Evolutionary conservation across 164 flowering plant species (phyloP).

Genomic region (Nelumbo lutea): DNA sequence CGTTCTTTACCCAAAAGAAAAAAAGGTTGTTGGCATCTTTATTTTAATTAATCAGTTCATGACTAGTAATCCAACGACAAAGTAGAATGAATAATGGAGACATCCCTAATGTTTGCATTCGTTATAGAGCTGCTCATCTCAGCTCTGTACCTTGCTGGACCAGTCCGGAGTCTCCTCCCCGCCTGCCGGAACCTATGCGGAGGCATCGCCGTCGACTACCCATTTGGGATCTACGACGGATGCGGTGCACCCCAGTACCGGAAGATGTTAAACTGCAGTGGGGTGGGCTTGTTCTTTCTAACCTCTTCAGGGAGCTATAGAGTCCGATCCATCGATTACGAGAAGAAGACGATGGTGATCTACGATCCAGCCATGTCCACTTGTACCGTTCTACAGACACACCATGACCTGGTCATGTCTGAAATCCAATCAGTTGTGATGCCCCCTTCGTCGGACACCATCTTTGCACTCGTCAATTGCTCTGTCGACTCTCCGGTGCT

Average conservation of each 20-base stretch:
- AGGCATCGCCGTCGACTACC: conserved; percentile 55
- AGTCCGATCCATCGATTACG: conserved; percentile 70
- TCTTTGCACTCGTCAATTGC: conserved; percentile 77
- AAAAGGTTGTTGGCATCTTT: too few species aligned
- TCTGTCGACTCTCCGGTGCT: conserved; percentile 84
- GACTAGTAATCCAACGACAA: too few species aligned
- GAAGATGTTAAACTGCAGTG: conserved; percentile 60
- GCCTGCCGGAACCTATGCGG: conserved; percentile 60
- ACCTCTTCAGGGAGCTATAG: conserved; percentile 82
- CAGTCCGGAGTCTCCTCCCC: conserved; percentile 9
- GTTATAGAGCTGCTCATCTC: neutral
- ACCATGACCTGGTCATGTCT: conserved; percentile 60
- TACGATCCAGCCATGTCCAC: conserved; percentile 92
- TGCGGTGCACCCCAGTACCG: conserved; percentile 81
- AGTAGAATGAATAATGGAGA: too few species aligned
- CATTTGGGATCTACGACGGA: conserved; percentile 76
- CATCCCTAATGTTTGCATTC: too few species aligned
- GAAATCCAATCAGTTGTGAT: conserved; percentile 57
- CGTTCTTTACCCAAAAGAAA: too few species aligned
- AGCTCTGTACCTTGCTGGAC: neutral
- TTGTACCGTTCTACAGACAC: conserved; percentile 77
- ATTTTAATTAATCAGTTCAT: too few species aligned
- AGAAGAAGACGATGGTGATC: conserved; percentile 35
- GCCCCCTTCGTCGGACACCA: conserved; percentile 74
- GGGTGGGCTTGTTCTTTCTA: conserved; percentile 47